Base-by-base conservation (phyloP, 495 filamentous ascomycete genomes). In the Friedmanniomyces simplex region DNA sequence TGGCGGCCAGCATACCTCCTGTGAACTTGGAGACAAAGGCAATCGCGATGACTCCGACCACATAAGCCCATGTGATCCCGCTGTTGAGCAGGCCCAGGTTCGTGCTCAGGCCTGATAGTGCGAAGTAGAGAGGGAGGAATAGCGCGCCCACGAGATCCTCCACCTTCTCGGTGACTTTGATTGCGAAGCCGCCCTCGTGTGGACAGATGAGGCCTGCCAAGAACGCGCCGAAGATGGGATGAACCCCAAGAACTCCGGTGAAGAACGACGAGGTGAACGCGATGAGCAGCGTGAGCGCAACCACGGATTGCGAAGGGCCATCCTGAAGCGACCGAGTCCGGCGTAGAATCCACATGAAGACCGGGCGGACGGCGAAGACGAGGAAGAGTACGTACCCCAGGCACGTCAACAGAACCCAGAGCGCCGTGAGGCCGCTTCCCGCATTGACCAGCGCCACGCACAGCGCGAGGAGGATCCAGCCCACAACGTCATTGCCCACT, bases 81-180 rank as follows among this genome's bases (percentile, higher is more conserved):
- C 73, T 84, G 60, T 95, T 77, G 50, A 98, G 75, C 18, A 96
- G 75, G 24, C 90, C 93, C 46, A 98, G 74, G 66, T 98, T 85
- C 6, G 93, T 98, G 66, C 78, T 88, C 32, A 98, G 73, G 0
- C 93, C 93, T 24, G 93, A 96, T 10, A 95, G 77, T 2, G 93
- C 89, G 72, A 97, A 98, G 68, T 98, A 98, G 3, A 98, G 83
- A 0, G 93, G 93, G 13, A 96, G 74, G 60, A 98, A 89, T n/a
- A 98, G 74, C 22, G 89, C 81, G 0, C 82, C 80, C 49, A 98
- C 85, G 8, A 98, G 72, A 72, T 98, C 93, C 67, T 98, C 93
- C 52, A 98, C 81, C 74, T 97, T 98, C 66, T 98, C 93, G 0
- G 91, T 91, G 57, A 98, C 70, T 61, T 93, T 90, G 68, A 96